Base-by-base conservation (phyloP, 208 protist genomes). In the Leishmania turanica region DNA sequence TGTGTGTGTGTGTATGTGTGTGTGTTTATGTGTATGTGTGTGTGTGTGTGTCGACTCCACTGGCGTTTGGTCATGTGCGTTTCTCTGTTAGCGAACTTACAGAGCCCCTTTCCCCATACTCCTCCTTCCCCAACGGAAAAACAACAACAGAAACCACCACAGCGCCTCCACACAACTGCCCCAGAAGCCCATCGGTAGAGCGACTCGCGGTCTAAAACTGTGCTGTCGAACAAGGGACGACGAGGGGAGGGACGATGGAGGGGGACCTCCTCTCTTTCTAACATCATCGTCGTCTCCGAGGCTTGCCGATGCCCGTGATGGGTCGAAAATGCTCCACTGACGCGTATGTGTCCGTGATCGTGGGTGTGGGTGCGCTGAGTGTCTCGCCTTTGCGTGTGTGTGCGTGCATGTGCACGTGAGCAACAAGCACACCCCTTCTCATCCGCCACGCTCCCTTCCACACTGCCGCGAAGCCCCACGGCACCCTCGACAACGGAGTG, bases 71-170 rank as follows among this genome's bases (percentile, higher is more conserved):
- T 40, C 47, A 82, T 47, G 60, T 76, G 27, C 13, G 51, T 54
- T 79, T 83, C 45, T 24, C 73, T 24, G 37, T 47, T 71, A 42
- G 60, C 64, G 42, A 54, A 66, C 66, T 69, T 53, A 54, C n/a
- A 21, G 21, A 3, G 49, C 49, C 49, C 49, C 49, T 15, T 17
- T 53, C 15, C 49, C 49, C 49, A 0, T 1, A 19, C 51, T 0
- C 51, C 51, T 21, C 51, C 17, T 21, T 15, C 17, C 15, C 5
- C 51, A 49, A 49, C 51, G 51, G 17, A 54, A 54, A 1, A 13
- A 21, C 0, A 13, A 21, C 1, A 53, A 19, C 17, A 21, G 17
- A 54, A 54, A 54, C 9, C 51, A 5, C 51, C 51, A 13, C 9
- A 54, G 5, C 51, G 15, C 21, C 2, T 9, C 51, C 2, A 54